Base-by-base conservation (phyloP, 441 rosid genomes). In the Erodium trifolium region DNA sequence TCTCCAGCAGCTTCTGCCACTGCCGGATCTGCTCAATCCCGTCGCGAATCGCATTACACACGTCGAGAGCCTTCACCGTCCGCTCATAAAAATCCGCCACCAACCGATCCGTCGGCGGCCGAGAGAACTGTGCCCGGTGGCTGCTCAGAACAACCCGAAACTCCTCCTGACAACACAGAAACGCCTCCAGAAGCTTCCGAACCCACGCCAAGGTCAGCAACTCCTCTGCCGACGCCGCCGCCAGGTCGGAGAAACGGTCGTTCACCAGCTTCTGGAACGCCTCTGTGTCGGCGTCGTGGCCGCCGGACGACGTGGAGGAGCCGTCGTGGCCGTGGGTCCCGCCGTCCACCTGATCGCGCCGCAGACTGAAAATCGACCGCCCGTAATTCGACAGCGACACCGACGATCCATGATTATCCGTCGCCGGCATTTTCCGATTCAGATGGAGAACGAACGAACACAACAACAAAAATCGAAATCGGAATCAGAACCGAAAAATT, bases 11-110 rank as follows among this genome's bases (percentile, higher is more conserved):
- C 73, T 87, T 93, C 80, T 81, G 83, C 97, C 97, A 91, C 71
- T 89, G 94, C 67, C 92, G 84, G 86, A 93, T 87, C 87, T 83
- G 96, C 37, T 89, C 90, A 55, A 89, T 83, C 64, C 97, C 98
- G 16, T 93, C 97, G 29, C 98, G 85, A 27, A 91, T 79, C 47
- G 97, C 98, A 80, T 93, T 93, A 45, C 98, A 93, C 5, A 93
- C 93, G 51, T 93, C 98, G 37, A 93, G 86, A 12, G 97, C 96
- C 75, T 91, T 93, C 3, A 93, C 91, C 65, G 84, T 85, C 72
- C 96, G 82, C 11, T 93, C 98, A 70, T 75, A 84, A 68, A 64
- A 93, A 16, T 93, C 98, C 0, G 82, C 68, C 0, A 93, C 41
- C 53, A 89, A 3, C 35, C 97, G 88, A 73, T 89, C 97, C 86